These are phyloP conservation scores for Aspergillus sp. DNA, from an alignment of 2,329 filamentous ascomycete species.

Conservation along the genomic window DNA sequence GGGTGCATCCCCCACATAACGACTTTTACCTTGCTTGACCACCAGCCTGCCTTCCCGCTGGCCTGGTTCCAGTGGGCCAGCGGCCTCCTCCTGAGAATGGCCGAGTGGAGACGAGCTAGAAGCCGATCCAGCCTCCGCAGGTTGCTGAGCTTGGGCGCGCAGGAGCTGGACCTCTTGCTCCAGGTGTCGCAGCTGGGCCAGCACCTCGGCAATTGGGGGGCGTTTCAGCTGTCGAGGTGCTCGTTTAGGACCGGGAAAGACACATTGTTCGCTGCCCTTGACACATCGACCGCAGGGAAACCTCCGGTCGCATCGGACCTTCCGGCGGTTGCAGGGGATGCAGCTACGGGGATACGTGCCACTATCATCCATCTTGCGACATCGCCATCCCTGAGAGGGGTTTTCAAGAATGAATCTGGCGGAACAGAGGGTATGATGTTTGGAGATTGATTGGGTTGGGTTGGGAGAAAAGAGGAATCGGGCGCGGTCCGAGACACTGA, in stretches of 20 bases:
- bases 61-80: background rate
- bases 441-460: too few species aligned
- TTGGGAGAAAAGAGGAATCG: too few species aligned
- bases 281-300: constrained; percentile 29
- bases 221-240: constrained; percentile 22
- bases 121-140: background rate
- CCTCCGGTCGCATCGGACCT: constrained; percentile 36
- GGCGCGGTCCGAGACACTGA: too few species aligned
- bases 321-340: constrained; percentile 32
- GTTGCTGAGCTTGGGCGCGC: background rate
- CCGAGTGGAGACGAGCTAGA: background rate
- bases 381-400: too few species aligned
- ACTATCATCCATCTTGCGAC: background rate
- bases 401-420: too few species aligned
- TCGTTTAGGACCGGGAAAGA: constrained; percentile 20
- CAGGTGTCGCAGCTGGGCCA: constrained; percentile 18
- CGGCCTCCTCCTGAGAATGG: background rate
- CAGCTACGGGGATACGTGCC: constrained; percentile 24
- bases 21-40: constrained; percentile 11
- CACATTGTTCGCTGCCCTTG: constrained; percentile 17
- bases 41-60: constrained; percentile 4
- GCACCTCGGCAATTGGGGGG: constrained; percentile 21
- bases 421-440: too few species aligned
- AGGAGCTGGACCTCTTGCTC: constrained; percentile 23
- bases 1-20: constrained; percentile 22